These are phyloP conservation scores for Rhodotorula sp. DNA, from an alignment of 1,284 basidiomycete species.

Conservation along the genomic window DNA sequence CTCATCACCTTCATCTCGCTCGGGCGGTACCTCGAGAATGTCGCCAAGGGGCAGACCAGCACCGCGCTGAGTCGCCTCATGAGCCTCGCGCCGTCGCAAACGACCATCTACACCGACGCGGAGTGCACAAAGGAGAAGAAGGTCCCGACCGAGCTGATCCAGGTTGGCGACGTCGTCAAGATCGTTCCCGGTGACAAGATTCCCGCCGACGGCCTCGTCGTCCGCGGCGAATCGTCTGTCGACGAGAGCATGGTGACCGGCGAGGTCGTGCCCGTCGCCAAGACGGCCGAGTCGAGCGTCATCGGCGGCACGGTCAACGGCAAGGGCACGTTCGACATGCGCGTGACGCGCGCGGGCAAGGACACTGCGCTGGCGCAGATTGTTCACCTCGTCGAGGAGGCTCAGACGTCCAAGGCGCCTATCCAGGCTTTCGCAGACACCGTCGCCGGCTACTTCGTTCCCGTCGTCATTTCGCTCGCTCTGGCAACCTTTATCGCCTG, in stretches of 20 bases:
- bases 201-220: conserved; percentile 89
- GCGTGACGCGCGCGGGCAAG: conserved; percentile 89
- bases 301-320: conserved; percentile 98
- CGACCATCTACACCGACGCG: conserved; percentile 86
- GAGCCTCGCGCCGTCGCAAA: conserved; percentile 89
- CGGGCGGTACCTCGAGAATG: conserved; percentile 92
- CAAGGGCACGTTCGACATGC: conserved; percentile 91
- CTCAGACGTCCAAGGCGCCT: conserved; percentile 95
- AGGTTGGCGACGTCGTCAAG: conserved; percentile 91
- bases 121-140: conserved; percentile 79
- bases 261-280: conserved; percentile 86
- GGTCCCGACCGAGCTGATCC: conserved; percentile 90
- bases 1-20: conserved; percentile 95
- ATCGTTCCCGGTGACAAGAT: conserved; percentile 95
- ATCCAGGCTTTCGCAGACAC: conserved; percentile 96
- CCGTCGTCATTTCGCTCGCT: conserved; percentile 81
- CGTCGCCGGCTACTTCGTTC: conserved; percentile 94
- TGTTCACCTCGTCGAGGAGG: conserved; percentile 94
- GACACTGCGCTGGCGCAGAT: conserved; percentile 96
- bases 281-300: conserved; percentile 76
- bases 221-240: conserved; percentile 79
- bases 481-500: conserved; percentile 79
- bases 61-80: conserved; percentile 95
- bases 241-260: conserved; percentile 98
- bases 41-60: conserved; percentile 94